Conservation (phyloP, 2,329 filamentous ascomycete genomes). For the Penicillium crustosum region DNA sequence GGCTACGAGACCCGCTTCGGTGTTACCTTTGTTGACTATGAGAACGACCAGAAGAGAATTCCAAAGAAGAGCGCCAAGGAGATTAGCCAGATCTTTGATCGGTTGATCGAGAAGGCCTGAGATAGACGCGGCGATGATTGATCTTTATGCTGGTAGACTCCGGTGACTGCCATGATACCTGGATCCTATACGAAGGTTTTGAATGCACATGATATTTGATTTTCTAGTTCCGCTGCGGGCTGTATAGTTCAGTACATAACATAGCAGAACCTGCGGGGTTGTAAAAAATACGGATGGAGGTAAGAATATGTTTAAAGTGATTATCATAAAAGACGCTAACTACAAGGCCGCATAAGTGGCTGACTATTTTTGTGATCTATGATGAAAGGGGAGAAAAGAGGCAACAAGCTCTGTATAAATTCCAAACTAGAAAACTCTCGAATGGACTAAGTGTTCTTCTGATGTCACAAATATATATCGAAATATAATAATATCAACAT, state of each 20-base stretch:
- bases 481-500: not conserved
- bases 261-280: not conserved
- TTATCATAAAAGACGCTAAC: too few species aligned
- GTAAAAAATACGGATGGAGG: too few species aligned
- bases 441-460: not conserved
- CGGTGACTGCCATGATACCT: not conserved
- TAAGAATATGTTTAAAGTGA: too few species aligned
- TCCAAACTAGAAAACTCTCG: not conserved
- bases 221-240: not conserved
- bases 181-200: not conserved
- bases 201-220: not conserved
- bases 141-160: not conserved
- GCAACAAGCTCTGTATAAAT: not conserved
- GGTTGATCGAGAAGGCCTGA: slow-evolving; percentile 64
- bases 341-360: too few species aligned
- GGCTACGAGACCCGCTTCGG: slow-evolving; percentile 85
- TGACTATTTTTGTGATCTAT: not conserved
- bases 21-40: slow-evolving; percentile 79
- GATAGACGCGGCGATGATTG: not conserved
- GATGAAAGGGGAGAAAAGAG: not conserved
- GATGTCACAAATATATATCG: not conserved
- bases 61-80: slow-evolving; percentile 81
- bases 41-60: slow-evolving; percentile 72
- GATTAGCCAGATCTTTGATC: slow-evolving; percentile 69
- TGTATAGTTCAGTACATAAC: not conserved